Evolutionary conservation across 2,329 filamentous ascomycete genomes (phyloP).

Genomic region (Sporothrix mexicana): DNA sequence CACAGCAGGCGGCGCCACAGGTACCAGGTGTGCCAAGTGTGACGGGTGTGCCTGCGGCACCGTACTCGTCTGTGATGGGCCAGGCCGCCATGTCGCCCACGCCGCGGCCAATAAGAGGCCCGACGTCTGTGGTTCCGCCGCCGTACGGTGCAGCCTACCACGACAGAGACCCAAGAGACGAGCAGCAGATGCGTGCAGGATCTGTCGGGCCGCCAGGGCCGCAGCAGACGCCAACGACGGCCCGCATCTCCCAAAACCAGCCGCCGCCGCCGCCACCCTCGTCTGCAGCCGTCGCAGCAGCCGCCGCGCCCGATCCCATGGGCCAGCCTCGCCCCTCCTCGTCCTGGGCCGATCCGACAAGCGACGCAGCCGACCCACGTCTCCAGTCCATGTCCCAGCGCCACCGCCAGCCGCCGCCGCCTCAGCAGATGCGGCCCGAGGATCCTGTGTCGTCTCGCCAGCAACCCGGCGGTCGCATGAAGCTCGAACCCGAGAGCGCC

Average conservation of each 20-base stretch:
- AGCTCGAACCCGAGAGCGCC: slow-evolving; percentile 19
- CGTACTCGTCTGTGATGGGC: too few relatives aligned
- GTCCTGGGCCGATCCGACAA: slow-evolving; percentile 34
- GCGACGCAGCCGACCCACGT: slow-evolving; percentile 40
- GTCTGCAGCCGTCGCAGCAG: slow-evolving; percentile 32
- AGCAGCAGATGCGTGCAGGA: slow-evolving; percentile 29
- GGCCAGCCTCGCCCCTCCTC: slow-evolving; percentile 38
- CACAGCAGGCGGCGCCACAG: slow-evolving; percentile 42
- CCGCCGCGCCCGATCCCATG: not conserved
- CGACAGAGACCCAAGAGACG: slow-evolving; percentile 28
- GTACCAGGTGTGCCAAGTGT: too few relatives aligned
- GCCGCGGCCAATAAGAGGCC: slow-evolving; percentile 40
- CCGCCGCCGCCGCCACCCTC: slow-evolving; percentile 42
- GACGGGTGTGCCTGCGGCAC: too few relatives aligned
- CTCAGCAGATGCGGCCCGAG: slow-evolving; percentile 16
- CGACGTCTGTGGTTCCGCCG: slow-evolving; percentile 24
- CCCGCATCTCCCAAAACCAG: slow-evolving; percentile 47
- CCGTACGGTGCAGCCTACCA: slow-evolving; percentile 34
- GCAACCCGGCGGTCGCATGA: slow-evolving; percentile 17
- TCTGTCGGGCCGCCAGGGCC: slow-evolving; percentile 19
- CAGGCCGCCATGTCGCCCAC: slow-evolving; percentile 52
- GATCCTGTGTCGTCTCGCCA: slow-evolving; percentile 17
- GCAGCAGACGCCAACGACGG: slow-evolving; percentile 1
- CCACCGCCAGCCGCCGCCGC: slow-evolving; percentile 35
- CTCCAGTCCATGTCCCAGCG: slow-evolving; percentile 46